phyloP scores from a whole-genome alignment of 164 flowering plant genomes.

The Liriodendron chinense region DNA sequence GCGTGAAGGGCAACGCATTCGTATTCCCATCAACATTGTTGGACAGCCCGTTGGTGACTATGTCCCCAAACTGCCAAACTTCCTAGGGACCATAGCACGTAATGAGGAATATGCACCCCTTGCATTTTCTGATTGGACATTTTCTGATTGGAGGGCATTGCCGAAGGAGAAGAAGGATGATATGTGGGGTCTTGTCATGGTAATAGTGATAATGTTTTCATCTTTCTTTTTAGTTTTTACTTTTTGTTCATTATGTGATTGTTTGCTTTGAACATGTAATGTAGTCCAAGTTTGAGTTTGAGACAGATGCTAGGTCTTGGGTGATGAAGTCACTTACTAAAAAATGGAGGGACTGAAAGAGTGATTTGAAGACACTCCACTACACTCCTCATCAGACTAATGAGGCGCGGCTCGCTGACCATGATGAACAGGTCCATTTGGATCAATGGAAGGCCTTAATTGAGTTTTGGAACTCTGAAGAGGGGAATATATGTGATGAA shows the following conservation, averaged over 20 bases:
- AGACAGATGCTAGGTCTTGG: conserved; percentile 17
- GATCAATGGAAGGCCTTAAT: conserved; percentile 27
- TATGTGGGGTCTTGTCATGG: not conserved
- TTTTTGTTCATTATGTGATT: not conserved
- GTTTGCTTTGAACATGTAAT: not conserved
- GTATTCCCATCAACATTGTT: not conserved
- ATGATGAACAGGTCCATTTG: conserved; percentile 18
- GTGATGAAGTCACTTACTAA: conserved; percentile 19
- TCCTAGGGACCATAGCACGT: not conserved
- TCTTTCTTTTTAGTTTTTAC: too few relatives aligned
- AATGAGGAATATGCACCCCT: not conserved
- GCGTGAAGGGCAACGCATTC: not conserved
- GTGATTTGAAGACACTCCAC: conserved; percentile 17
- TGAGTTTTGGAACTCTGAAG: conserved; percentile 27
- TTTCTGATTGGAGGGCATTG: not conserved
- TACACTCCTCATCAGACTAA: conserved; percentile 19
- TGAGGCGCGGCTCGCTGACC: conserved; percentile 18
- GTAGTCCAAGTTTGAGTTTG: conserved; percentile 25
- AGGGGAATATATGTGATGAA: conserved; percentile 12
- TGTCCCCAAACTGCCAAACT: not conserved
- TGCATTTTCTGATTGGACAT: too few relatives aligned
- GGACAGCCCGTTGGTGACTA: not conserved
- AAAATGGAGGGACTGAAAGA: conserved; percentile 29
- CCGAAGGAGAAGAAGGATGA: not conserved
- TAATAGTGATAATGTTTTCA: not conserved